Conservation (phyloP, 495 filamentous ascomycete genomes). For the Talaromyces liani region DNA sequence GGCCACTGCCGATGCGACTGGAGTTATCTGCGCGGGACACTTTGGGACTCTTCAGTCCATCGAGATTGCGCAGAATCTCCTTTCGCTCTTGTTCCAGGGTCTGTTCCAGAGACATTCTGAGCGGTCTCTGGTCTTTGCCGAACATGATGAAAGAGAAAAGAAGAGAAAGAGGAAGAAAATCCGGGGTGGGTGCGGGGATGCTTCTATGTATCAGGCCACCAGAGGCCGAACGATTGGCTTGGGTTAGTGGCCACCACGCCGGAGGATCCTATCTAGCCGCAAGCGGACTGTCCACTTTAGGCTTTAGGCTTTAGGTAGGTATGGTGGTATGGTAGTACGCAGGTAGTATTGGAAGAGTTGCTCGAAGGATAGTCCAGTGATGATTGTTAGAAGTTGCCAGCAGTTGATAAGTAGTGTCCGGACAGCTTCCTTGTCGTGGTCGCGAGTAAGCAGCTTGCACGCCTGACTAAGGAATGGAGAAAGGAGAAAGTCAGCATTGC, state of each 20-base stretch:
- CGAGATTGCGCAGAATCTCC: conserved; percentile 60
- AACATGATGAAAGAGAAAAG: conserved; percentile 10
- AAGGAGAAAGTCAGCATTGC: background rate
- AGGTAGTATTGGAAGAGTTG: background rate
- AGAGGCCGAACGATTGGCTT: background rate
- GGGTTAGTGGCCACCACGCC: conserved; percentile 1
- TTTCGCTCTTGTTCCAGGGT: conserved; percentile 65
- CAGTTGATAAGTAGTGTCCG: background rate
- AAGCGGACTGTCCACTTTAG: background rate
- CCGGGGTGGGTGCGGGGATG: conserved; percentile 1
- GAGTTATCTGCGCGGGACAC: conserved; percentile 10
- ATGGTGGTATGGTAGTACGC: too few species aligned
- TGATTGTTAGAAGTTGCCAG: background rate
- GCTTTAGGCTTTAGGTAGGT: too few species aligned
- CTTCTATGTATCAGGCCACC: background rate
- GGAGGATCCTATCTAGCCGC: background rate
- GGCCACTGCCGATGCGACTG: conserved; percentile 13
- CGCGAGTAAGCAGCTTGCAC: background rate
- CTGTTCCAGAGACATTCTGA: conserved; percentile 55
- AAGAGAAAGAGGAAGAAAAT: conserved; percentile 3
- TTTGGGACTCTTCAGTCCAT: conserved; percentile 22
- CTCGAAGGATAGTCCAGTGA: background rate
- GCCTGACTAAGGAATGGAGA: background rate
- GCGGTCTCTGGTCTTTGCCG: conserved; percentile 15
- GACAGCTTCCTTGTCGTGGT: background rate